A percentile compares a stretch with the other conserved stretches of the same genome.
Conservation (phyloP, 73 alveolate genomes). For the Paramecium caudatum region DNA sequence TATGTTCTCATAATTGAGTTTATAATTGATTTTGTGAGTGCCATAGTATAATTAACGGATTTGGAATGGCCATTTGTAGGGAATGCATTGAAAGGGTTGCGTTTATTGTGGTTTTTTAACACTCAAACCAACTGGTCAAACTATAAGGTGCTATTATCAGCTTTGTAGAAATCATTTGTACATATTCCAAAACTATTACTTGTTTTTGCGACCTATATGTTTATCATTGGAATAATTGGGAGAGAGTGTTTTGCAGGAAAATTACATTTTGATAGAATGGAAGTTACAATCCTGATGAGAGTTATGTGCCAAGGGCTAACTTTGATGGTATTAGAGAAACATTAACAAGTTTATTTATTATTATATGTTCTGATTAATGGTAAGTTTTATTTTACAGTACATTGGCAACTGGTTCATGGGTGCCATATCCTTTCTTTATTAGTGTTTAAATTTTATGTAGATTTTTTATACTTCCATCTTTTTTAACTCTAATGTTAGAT, state of each 20-base stretch:
- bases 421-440: conserved; percentile 56
- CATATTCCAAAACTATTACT: background rate
- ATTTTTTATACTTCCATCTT: conserved; percentile 21
- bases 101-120: conserved; percentile 28
- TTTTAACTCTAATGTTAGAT: conserved; percentile 40
- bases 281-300: background rate
- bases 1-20: background rate
- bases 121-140: conserved; percentile 49
- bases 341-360: background rate
- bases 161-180: background rate
- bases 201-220: background rate
- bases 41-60: background rate
- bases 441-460: background rate
- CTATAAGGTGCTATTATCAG: conserved; percentile 1
- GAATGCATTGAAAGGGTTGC: conserved; percentile 26
- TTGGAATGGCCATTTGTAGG: background rate
- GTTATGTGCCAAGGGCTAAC: background rate
- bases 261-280: background rate
- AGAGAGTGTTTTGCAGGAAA: conserved; percentile 42
- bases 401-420: background rate
- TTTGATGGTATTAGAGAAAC: conserved; percentile 56
- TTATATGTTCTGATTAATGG: conserved; percentile 55
- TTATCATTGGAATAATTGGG: conserved; percentile 1
- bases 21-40: background rate
- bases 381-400: conserved; percentile 29